Percentiles rank a stretch among this genome's conserved stretches.
phyloP scores from a whole-genome alignment of 2,329 filamentous ascomycete species.

The Xylariaceae sp. region DNA sequence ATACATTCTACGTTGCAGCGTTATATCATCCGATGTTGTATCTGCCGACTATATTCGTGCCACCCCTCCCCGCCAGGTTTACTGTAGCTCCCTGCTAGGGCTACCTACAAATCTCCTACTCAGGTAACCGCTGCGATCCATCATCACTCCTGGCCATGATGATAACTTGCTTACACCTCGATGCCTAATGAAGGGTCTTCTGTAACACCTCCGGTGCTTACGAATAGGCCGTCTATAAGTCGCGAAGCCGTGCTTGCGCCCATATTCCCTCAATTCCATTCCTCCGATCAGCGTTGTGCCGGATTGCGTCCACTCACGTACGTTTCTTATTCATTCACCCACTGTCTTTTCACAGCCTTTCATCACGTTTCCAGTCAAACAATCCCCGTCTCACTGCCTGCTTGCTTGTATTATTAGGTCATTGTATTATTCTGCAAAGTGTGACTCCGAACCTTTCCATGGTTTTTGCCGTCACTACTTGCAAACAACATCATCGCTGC shows the following conservation, averaged over 20 bases:
- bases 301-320: not conserved
- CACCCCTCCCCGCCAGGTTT: not conserved
- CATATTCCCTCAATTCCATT: not conserved
- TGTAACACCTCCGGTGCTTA: not conserved
- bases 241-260: not conserved
- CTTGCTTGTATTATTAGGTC: not conserved
- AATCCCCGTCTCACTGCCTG: not conserved
- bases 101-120: not conserved
- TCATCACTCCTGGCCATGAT: not conserved
- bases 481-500: not conserved
- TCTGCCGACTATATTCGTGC: constrained; percentile 3
- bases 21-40: not conserved
- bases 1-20: not conserved
- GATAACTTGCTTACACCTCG: not conserved
- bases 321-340: not conserved
- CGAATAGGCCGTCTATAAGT: not conserved
- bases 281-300: not conserved
- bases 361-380: not conserved
- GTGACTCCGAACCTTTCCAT: not conserved
- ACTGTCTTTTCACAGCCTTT: not conserved
- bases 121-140: not conserved
- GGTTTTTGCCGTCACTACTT: not conserved
- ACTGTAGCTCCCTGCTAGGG: not conserved
- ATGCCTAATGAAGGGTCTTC: not conserved
- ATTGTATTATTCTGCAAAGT: not conserved